Conservation (phyloP, 306 rosid species). For the Pueraria montana region DNA sequence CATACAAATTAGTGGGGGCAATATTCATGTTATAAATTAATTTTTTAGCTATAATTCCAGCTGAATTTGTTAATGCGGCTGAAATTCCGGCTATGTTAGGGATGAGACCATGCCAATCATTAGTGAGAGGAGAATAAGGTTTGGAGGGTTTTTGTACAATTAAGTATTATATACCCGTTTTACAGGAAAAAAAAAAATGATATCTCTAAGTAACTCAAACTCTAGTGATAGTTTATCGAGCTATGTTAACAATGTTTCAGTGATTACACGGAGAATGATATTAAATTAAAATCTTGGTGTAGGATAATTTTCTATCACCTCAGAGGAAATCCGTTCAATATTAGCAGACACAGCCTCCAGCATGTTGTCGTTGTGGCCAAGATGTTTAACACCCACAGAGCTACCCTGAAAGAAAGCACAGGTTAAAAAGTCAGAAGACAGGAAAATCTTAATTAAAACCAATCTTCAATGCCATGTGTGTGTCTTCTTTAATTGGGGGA, state of each 20-base stretch:
- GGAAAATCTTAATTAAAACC: slow-evolving; percentile 10
- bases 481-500: neutral
- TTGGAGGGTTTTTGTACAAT: neutral
- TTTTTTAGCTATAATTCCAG: no score
- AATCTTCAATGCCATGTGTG: neutral
- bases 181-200: slow-evolving; percentile 8
- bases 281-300: no score
- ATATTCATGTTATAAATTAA: no score
- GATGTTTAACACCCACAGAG: no score
- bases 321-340: slow-evolving; percentile 67
- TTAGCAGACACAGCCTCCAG: slow-evolving; percentile 58
- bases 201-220: neutral
- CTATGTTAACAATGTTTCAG: neutral
- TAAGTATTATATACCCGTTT: neutral
- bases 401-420: slow-evolving; percentile 50
- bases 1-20: no score
- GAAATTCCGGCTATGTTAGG: neutral
- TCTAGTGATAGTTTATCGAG: neutral
- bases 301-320: slow-evolving; percentile 51
- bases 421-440: slow-evolving; percentile 23
- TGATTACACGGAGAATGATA: neutral
- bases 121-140: neutral
- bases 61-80: no score
- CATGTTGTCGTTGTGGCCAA: slow-evolving; percentile 47
- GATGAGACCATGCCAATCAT: neutral